Base-by-base conservation (phyloP, 1,284 basidiomycete species). In the Golubevia sp. region DNA sequence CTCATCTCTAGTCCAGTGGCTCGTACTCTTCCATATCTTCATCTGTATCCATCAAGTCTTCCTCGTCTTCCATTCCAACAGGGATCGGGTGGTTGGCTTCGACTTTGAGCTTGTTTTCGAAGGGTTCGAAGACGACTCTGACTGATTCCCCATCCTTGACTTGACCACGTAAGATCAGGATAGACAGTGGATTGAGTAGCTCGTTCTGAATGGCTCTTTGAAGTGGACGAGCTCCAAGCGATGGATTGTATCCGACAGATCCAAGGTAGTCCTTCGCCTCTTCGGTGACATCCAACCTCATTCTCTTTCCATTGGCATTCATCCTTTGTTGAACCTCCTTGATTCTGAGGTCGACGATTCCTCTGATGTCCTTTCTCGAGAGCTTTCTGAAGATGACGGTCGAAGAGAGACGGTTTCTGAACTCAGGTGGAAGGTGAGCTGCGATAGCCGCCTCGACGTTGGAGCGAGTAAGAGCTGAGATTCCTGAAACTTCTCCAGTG, bases 141-240 rank as follows among this genome's bases (percentile, higher is more conserved):
- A 92, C 91, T 0, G 84, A 87, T 84, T 97, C 94, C 44, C 91
- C 91, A 65, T 98, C 94, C 55, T 90, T 88, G 61, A 97, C 86
- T 57, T 90, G 88, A 70, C 92, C 93, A 48, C 92, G 90, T 55
- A 99, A 89, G 56, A 99, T 88, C 86, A 93, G 88, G 65, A 92
- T 87, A 20, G 93, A 94, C 53, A 99, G 86, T 7, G 96, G 96
- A 84, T 97, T 95, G 74, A 99, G 88, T 55, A 99, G 87, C 83
- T 98, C 93, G 77, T 89, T 90, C 85, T 97, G 94, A 76, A 99
- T 97, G 6, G 92, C 89, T 50, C 95, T 89, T 79, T 93, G 92
- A 69, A 99, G 88, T 1, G 96, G 96, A 59, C 96, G 89, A 60
- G 95, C 96, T 55, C 74, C 76, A 70, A 80, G 76, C 68, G 66